phyloP scores from a whole-genome alignment of 73 alveolate species.

The Tetrahymena malaccensis region DNA sequence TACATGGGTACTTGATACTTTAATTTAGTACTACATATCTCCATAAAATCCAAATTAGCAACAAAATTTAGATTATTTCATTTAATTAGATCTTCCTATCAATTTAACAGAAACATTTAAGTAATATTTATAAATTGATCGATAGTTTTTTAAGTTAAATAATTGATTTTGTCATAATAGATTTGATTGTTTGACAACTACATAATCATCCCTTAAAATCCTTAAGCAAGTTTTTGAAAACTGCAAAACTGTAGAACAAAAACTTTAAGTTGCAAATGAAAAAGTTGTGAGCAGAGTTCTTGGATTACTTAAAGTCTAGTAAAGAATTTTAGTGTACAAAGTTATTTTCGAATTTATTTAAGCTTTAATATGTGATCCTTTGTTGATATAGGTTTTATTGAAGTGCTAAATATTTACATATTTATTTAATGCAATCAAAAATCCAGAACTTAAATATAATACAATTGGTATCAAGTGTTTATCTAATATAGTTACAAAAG shows the following conservation, averaged over 20 bases:
- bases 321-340: background rate
- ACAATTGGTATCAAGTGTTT: background rate
- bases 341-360: background rate
- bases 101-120: background rate
- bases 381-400: background rate
- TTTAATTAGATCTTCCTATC: background rate
- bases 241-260: background rate
- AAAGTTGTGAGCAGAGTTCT: background rate
- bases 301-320: background rate
- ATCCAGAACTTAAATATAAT: background rate
- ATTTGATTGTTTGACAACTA: background rate
- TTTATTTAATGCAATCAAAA: background rate
- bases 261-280: background rate
- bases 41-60: background rate
- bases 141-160: background rate
- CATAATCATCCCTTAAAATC: background rate
- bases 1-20: background rate
- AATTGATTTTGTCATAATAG: background rate
- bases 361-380: background rate
- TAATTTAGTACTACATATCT: background rate
- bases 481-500: background rate
- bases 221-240: background rate
- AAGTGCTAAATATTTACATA: background rate
- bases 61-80: background rate
- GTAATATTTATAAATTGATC: background rate